Base-by-base conservation (phyloP, 192 early-diverging fungal species). In the Coemansia reversa region DNA sequence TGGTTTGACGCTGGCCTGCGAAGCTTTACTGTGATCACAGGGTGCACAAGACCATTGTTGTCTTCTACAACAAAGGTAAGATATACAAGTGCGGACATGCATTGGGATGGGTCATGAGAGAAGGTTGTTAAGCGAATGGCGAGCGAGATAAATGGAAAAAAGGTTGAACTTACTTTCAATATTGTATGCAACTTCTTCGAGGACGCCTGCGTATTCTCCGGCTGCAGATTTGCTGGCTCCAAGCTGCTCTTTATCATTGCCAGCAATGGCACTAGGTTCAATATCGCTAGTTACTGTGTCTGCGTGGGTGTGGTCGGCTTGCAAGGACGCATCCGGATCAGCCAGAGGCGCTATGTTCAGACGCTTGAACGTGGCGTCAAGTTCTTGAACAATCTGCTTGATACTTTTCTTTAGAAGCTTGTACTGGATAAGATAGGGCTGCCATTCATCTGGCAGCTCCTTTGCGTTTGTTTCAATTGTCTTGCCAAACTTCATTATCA, bases 401-500 rank as follows among this genome's bases (percentile, higher is more conserved):
- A 92, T 88, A 62, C 76, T 81, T 70, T 87, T 90, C 70, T 92
- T 92, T 16, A 92, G 79, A 19, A 73, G 67, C 59, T 90, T 90
- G 84, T 92, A 92, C 49, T 88, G 87, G 51, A 92, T 88, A n/a
- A 89, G 55, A 60, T 88, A 89, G 6, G 86, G 88, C 53, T 87
- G 84, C 87, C 89, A 89, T 56, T 86, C 85, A 47, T 79, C 80
- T 7, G 90, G 90, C 59, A 92, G 86, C 39, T 87, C 69, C 67
- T 87, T 86, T 18, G 87, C 74, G 74, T 79, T 85, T 4, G 82
- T 79, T 57, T 89, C 88, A 27, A 92, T 76, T 22, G 84, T 75
- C 61, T 90, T 89, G 59, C 83, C 86, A 75, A 92, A 92, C 83
- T 92, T 92, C 90, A 92, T 92, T 29, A 52, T 64, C 57, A 11